Percentiles rank a stretch among this genome's conserved stretches.
These are phyloP conservation scores for Ceratorhiza oryzae-sativae DNA, from an alignment of 1,284 basidiomycete species.

Conservation along the genomic window DNA sequence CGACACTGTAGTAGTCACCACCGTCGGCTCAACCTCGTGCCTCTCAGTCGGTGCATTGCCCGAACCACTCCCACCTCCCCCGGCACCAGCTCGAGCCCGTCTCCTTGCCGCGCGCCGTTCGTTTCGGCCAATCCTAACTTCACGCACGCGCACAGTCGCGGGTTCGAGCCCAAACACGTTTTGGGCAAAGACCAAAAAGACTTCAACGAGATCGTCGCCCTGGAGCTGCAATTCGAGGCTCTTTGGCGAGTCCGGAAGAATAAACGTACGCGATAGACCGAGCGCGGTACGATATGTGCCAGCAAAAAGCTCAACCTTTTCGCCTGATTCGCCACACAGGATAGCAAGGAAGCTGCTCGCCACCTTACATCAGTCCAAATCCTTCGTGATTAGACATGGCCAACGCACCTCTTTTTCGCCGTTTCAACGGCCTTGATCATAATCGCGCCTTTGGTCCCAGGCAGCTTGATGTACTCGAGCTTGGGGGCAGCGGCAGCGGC, in stretches of 20 bases:
- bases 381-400: neutral
- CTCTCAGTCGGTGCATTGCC: slow-evolving; percentile 55
- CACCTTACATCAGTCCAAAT: neutral
- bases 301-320: slow-evolving; percentile 89
- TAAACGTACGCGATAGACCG: slow-evolving; percentile 82
- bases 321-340: slow-evolving; percentile 88
- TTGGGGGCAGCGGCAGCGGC: slow-evolving; percentile 68
- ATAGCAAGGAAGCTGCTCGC: slow-evolving; percentile 82
- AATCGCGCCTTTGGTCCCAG: slow-evolving; percentile 84
- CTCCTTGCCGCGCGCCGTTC: slow-evolving; percentile 82
- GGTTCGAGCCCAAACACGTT: slow-evolving; percentile 89
- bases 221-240: slow-evolving; percentile 85
- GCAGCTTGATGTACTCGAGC: slow-evolving; percentile 86
- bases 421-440: slow-evolving; percentile 86
- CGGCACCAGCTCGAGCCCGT: slow-evolving; percentile 66
- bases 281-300: slow-evolving; percentile 82
- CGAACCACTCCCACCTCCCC: slow-evolving; percentile 57
- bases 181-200: slow-evolving; percentile 85
- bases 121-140: slow-evolving; percentile 84
- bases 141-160: slow-evolving; percentile 86
- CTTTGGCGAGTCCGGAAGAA: slow-evolving; percentile 84
- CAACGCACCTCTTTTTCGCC: slow-evolving; percentile 77
- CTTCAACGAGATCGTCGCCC: slow-evolving; percentile 87
- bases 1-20: slow-evolving; percentile 40
- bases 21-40: slow-evolving; percentile 51